Base-by-base conservation (phyloP, 129 eudicot species). In the Deinandra increscens region DNA sequence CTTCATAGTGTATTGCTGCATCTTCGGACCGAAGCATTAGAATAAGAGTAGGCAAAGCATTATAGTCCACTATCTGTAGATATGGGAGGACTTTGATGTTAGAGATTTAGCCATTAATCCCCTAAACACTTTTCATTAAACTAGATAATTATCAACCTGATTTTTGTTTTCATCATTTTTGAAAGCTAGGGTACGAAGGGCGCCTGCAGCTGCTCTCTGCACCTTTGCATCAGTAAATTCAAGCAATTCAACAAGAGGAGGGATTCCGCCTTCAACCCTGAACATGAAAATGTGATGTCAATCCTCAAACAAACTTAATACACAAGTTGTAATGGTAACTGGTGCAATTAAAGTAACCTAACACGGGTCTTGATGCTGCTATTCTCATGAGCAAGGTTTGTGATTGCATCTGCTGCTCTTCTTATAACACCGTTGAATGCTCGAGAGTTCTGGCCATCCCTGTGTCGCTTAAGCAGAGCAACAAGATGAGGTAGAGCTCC, bases 141-240 rank as follows among this genome's bases (percentile, higher is more conserved):
- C 73, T 23, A 43, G 39, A 67, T 26, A 19, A 46, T 48, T 67
- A 38, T 12, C 72, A 58, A 88, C 97, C 96, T 85, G 97, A 74
- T 82, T 80, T 69, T 91, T 91, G 79, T 91, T 91, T 75, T 86
- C 97, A 44, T 91, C 93, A 10, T 91, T 91, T 74, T 88, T 88
- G 74, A 91, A 91, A 26, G 97, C 97, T 54, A 91, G 72, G 31
- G 97, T 91, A 59, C 97, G 80, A 31, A 91, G 71, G 56, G 97
- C 87, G 42, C 97, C 96, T 39, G 97, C 97, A 42, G 87, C 97
- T 23, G 96, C 96, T 79, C 93, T 84, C 69, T 91, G 96, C 65
- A 91, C 97, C 86, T 91, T 88, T 51, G 86, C 50, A 69, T 91
- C 97, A 66, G 64, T 39, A 62, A 79, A 91, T 39, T 91, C 88